Conservation (phyloP, 1,284 basidiomycete species). For the Mycena citricolor region DNA sequence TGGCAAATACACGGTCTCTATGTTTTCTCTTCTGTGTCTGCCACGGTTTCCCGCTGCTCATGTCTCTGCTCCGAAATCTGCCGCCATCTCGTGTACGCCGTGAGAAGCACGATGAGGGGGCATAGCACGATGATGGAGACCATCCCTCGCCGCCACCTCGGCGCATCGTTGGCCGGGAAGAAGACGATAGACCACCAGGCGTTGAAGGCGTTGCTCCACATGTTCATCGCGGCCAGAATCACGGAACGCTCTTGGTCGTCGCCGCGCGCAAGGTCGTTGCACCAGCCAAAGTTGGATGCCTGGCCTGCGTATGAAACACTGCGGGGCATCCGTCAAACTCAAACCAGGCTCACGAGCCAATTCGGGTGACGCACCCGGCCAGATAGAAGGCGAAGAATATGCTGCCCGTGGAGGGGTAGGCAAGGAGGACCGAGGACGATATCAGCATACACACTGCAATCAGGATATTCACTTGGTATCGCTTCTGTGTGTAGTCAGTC, state of each 20-base stretch:
- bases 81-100: conserved; percentile 8
- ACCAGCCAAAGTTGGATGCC: conserved; percentile 73
- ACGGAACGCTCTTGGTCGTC: conserved; percentile 66
- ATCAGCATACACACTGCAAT: conserved; percentile 20
- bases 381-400: conserved; percentile 71
- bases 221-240: conserved; percentile 69
- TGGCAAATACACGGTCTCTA: conserved; percentile 1
- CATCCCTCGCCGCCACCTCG: conserved; percentile 62
- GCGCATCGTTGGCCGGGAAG: conserved; percentile 67
- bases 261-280: conserved; percentile 68
- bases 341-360: not conserved
- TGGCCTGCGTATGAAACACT: conserved; percentile 70
- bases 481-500: conserved; percentile 21
- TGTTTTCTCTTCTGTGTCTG: conserved; percentile 1
- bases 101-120: conserved; percentile 15
- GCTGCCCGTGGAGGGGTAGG: conserved; percentile 16
- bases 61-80: conserved; percentile 13
- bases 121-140: conserved; percentile 53
- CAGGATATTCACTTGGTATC: conserved; percentile 22
- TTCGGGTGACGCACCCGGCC: conserved; percentile 26
- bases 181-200: conserved; percentile 70
- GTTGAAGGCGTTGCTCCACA: conserved; percentile 72
- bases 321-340: conserved; percentile 2
- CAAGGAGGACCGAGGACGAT: conserved; percentile 18
- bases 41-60: not conserved